Evolutionary conservation across 176 grass and related monocot species (phyloP), one percentile per base, ranked within the genome.

Genomic region (Carex kokanica): DNA sequence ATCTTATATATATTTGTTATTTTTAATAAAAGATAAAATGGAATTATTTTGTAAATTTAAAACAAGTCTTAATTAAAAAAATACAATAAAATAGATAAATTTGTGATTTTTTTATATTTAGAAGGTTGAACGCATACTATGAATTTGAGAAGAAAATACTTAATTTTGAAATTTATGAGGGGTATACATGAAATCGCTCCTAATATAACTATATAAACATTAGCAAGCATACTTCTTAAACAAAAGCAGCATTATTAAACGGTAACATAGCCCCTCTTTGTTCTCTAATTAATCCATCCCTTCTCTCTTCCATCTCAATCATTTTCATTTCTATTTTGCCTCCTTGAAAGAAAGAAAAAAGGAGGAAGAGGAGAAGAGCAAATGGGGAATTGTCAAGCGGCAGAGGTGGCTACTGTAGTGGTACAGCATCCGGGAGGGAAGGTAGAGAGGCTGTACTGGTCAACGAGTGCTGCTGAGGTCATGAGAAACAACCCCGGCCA

Each of bases 331-430:
- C 63, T 9, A 15, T 58, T 52, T 59, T 8, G 45, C 45, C 45
- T 49, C 45, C 2, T 11, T 8, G 31, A 20, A 45, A 11, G 31
- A 63, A 66, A 41, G 38, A 41, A 32, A 24, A 13, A 25, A 20
- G 59, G 4, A 84, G 14, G n/a, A 57, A 36, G 6, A 60, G 18
- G 21, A 38, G n/a, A 21, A 17, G 64, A 14, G 3, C 2, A 31
- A 29, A 98, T 98, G 95, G 95, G 95, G 16, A 98, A 98, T 64
- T 98, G 95, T 70, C 96, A 98, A 83, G 96, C 90, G 79, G 86
- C 96, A 60, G 96, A 98, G 91, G 89, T 62, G 63, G 92, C 96
- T 81, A 29, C 88, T n/a, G 89, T 78, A 87, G 80, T 95, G 86
- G 49, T 98, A 5, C 93, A 98, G 69, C 96, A 95, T 85, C 92